A percentile compares a stretch with the other conserved stretches of the same genome.
phyloP scores from a whole-genome alignment of 352 stramenopile species.

The Phytophthora fragariaefolia region DNA sequence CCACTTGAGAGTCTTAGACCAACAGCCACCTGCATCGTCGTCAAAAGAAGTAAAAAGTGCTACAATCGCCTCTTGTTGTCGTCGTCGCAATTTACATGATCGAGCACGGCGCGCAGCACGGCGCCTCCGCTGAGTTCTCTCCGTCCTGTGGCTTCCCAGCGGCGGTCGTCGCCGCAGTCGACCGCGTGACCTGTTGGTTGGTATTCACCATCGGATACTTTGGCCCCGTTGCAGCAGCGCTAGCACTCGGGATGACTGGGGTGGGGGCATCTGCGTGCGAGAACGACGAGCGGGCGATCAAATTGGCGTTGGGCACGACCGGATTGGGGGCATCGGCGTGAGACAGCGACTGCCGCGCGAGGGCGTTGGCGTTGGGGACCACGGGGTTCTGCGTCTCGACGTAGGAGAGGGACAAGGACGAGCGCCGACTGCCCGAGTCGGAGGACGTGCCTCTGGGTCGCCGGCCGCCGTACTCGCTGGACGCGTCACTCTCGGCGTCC shows the following conservation, averaged over 20 bases:
- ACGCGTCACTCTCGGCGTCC: conserved; percentile 85
- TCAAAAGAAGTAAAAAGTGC: conserved; percentile 17
- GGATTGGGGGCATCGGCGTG: conserved; percentile 71
- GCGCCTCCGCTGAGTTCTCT: conserved; percentile 43
- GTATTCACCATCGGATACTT: conserved; percentile 86
- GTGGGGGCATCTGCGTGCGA: conserved; percentile 60
- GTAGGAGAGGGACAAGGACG: conserved; percentile 50
- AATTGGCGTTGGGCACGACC: conserved; percentile 75
- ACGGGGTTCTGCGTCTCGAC: conserved; percentile 74
- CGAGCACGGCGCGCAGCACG: conserved; percentile 71
- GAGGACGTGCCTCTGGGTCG: conserved; percentile 48
- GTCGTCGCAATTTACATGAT: conserved; percentile 58
- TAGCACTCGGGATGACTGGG: conserved; percentile 60
- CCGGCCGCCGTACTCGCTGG: conserved; percentile 71
- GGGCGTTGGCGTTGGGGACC: conserved; percentile 76
- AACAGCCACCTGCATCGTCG: conserved; percentile 4
- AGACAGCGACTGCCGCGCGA: conserved; percentile 52
- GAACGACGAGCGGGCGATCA: conserved; percentile 49
- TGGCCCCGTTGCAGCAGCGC: conserved; percentile 36
- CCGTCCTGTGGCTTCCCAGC: conserved; percentile 39
- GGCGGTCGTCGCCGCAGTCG: conserved; percentile 20
- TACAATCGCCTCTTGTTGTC: conserved; percentile 26
- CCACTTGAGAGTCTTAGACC: too few species aligned
- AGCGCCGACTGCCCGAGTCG: conserved; percentile 52
- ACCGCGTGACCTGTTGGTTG: conserved; percentile 63